Conservation (phyloP, 169 alveolate genomes). For the Eimeria nieschulzi region DNA sequence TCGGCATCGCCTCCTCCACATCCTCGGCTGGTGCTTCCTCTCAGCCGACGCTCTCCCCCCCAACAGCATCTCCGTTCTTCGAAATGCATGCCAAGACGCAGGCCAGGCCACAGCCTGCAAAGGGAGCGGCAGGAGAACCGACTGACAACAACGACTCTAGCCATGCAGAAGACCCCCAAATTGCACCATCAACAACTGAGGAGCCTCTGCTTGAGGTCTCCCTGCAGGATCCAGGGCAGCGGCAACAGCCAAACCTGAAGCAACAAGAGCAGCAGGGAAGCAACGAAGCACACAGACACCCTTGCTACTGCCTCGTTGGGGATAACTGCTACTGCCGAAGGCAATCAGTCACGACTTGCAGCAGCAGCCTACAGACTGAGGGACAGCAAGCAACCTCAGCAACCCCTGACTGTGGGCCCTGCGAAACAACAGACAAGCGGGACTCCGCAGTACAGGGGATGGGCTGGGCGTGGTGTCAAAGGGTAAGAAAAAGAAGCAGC, state of each 20-base stretch:
- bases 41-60: constrained; percentile 15
- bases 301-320: neutral
- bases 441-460: neutral
- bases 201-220: neutral
- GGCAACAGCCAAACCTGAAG: constrained; percentile 3
- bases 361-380: constrained; percentile 33
- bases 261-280: constrained; percentile 5
- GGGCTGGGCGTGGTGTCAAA: constrained; percentile 24
- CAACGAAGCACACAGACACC: neutral
- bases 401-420: neutral
- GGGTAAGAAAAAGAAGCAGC: neutral
- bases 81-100: neutral
- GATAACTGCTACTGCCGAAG: constrained; percentile 55
- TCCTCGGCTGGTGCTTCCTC: constrained; percentile 21
- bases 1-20: constrained; percentile 15
- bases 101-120: neutral
- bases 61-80: neutral
- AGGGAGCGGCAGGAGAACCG: neutral
- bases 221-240: constrained; percentile 1
- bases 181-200: neutral
- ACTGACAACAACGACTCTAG: neutral
- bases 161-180: neutral
- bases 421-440: neutral
- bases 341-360: neutral
- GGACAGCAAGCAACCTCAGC: neutral